Evolutionary conservation across 495 filamentous ascomycete species (phyloP).

Genomic region (Penicillium cinerascens): DNA sequence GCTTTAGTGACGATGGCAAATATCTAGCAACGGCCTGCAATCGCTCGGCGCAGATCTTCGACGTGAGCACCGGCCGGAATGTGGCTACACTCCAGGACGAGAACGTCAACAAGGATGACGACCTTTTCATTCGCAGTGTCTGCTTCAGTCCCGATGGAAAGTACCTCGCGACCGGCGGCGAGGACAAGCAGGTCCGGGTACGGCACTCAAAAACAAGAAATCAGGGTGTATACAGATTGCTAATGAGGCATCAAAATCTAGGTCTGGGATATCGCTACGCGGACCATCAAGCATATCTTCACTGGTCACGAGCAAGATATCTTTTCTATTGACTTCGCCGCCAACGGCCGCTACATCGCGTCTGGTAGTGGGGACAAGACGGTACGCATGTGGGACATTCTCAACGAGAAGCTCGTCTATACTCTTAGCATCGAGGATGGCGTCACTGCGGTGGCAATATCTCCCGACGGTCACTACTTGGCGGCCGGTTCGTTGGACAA

Average conservation of each 20-base stretch:
- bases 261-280: conserved; percentile 82
- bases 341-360: conserved; percentile 82
- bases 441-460: conserved; percentile 89
- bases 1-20: conserved; percentile 85
- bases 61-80: conserved; percentile 73
- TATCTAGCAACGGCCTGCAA: conserved; percentile 90
- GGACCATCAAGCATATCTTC: conserved; percentile 78
- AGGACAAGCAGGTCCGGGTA: conserved; percentile 88
- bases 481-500: conserved; percentile 86
- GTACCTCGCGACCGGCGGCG: conserved; percentile 83
- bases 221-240: no score
- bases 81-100: conserved; percentile 80
- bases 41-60: conserved; percentile 84
- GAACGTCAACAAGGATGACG: conserved; percentile 74
- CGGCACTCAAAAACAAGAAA: no score
- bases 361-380: conserved; percentile 86
- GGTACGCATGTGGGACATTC: conserved; percentile 85
- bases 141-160: conserved; percentile 91
- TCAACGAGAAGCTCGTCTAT: conserved; percentile 66
- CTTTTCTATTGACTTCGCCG: conserved; percentile 84
- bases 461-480: conserved; percentile 80
- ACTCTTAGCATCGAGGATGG: conserved; percentile 85
- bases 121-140: conserved; percentile 86
- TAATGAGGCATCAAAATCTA: conserved; percentile 25
- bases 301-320: conserved; percentile 88